Evolutionary conservation across 805 yeast species (phyloP).

Genomic region (Starmerella stellata): DNA sequence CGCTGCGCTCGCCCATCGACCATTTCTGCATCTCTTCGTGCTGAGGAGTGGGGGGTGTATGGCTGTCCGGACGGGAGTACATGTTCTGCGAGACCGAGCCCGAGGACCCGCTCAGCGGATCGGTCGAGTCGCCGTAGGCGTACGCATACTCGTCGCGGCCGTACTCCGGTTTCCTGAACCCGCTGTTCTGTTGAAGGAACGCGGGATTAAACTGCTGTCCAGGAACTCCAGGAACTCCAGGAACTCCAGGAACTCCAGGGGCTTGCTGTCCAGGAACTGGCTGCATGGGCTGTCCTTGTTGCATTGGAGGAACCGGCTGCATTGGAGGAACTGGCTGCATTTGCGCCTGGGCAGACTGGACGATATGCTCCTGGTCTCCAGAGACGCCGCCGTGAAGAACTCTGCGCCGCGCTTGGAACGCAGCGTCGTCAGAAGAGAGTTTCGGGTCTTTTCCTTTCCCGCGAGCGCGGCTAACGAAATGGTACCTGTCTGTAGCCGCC

Average conservation of each 20-base stretch:
- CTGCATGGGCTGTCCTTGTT: no score
- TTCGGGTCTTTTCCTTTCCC: conserved; percentile 8
- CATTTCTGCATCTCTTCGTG: conserved; percentile 4
- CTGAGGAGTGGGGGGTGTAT: conserved; percentile 15
- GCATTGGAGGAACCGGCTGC: no score
- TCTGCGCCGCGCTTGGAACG: conserved; percentile 11
- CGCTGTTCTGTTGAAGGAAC: background rate
- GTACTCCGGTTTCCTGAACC: background rate
- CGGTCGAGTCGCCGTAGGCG: background rate
- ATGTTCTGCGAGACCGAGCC: conserved; percentile 13
- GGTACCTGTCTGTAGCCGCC: conserved; percentile 19
- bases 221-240: no score
- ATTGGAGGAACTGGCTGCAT: no score
- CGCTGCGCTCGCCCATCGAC: no score
- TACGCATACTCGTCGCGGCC: background rate
- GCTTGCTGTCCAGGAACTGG: no score
- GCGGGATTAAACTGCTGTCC: background rate
- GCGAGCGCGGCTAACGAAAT: conserved; percentile 15
- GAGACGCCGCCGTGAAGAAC: conserved; percentile 11
- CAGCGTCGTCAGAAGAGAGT: conserved; percentile 12
- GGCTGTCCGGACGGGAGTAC: conserved; percentile 9
- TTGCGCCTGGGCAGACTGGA: background rate
- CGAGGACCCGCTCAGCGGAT: conserved; percentile 8
- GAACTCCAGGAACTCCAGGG: no score
- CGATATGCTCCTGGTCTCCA: background rate